These are phyloP conservation scores for Penicilliopsis zonata DNA, from an alignment of 495 filamentous ascomycete genomes.

Conservation along the genomic window DNA sequence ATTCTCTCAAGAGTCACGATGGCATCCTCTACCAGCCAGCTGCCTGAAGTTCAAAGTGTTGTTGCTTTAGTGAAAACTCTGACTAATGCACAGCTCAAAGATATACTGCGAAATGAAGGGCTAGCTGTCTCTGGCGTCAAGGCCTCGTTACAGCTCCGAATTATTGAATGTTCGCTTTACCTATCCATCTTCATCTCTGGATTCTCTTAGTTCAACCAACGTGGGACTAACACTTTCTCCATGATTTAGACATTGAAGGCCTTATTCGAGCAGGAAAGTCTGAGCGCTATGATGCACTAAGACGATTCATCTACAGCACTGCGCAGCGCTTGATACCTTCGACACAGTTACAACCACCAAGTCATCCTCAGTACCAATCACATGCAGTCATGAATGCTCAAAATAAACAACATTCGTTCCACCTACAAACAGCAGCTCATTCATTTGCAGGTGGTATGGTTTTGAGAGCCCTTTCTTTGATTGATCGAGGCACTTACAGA, in stretches of 20 bases:
- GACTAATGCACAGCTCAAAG: conserved; percentile 61
- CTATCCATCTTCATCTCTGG: conserved; percentile 2
- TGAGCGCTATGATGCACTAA: conserved; percentile 21
- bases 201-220: background rate
- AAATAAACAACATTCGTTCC: conserved; percentile 15
- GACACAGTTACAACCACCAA: conserved; percentile 11
- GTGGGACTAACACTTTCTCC: background rate
- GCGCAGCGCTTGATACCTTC: conserved; percentile 13
- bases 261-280: conserved; percentile 19
- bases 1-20: background rate
- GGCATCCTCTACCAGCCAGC: conserved; percentile 37
- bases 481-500: conserved; percentile 6
- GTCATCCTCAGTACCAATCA: conserved; percentile 14
- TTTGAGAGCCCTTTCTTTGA: background rate
- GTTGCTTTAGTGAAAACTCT: conserved; percentile 41
- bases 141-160: conserved; percentile 59
- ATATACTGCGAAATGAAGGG: conserved; percentile 56
- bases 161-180: conserved; percentile 65
- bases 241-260: conserved; percentile 22
- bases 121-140: conserved; percentile 72
- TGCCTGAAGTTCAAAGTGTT: conserved; percentile 24
- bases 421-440: conserved; percentile 18
- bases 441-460: conserved; percentile 21
- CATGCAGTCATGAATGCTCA: conserved; percentile 14
- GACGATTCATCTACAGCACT: conserved; percentile 17